Conservation (phyloP, 2,329 filamentous ascomycete genomes). For the Fusarium sp. region DNA sequence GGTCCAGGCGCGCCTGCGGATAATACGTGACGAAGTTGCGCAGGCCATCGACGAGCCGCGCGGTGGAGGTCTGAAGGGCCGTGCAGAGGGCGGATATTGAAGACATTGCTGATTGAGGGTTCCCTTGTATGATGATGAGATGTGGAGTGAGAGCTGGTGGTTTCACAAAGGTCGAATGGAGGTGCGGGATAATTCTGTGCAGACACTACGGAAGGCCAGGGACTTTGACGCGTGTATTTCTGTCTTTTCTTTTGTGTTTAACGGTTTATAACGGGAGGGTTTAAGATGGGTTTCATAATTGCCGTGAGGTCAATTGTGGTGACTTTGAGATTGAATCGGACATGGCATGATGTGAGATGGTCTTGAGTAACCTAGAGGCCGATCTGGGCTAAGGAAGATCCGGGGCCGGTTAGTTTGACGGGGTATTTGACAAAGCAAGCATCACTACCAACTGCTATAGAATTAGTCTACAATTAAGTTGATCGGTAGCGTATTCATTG, state of each 20-base stretch:
- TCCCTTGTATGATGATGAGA: constrained; percentile 19
- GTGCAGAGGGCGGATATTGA: constrained; percentile 39
- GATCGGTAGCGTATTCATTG: neutral
- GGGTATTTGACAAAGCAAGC: constrained; percentile 20
- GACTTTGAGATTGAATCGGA: neutral
- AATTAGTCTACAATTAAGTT: neutral
- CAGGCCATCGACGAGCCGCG: constrained; percentile 39
- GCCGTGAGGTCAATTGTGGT: neutral
- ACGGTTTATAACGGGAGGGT: neutral
- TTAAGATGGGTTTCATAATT: constrained; percentile 3
- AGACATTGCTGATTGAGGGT: constrained; percentile 7
- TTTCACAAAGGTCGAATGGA: constrained; percentile 6
- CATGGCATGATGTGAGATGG: constrained; percentile 5
- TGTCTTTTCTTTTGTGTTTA: constrained; percentile 1
- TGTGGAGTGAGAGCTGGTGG: constrained; percentile 6
- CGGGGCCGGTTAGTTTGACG: constrained; percentile 21
- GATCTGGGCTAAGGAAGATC: constrained; percentile 22
- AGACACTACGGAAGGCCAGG: constrained; percentile 24
- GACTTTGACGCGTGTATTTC: constrained; percentile 8
- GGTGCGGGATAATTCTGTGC: constrained; percentile 35
- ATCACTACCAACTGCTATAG: neutral
- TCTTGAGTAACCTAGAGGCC: neutral
- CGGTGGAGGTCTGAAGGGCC: constrained; percentile 40
- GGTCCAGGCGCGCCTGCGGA: constrained; percentile 44
- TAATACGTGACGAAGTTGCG: constrained; percentile 44